Conservation (phyloP, 2,329 filamentous ascomycete species). For the Fusarium secorum region DNA sequence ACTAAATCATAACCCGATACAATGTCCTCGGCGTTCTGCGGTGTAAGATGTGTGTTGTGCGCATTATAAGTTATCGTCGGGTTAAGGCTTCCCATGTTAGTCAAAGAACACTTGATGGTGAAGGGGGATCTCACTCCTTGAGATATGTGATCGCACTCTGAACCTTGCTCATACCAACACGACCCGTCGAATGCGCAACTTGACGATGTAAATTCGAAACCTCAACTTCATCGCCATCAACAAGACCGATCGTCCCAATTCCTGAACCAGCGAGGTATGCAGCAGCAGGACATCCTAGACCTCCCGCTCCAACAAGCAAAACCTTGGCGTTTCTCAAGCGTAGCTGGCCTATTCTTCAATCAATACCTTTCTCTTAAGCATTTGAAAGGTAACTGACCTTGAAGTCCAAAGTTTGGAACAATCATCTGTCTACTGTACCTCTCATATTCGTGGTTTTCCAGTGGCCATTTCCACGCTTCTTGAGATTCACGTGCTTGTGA, state of each 20-base stretch:
- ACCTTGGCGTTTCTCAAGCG: slow-evolving; percentile 74
- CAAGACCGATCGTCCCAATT: slow-evolving; percentile 80
- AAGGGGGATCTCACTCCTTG: slow-evolving; percentile 54
- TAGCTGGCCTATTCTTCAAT: slow-evolving; percentile 69
- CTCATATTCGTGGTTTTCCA: slow-evolving; percentile 77
- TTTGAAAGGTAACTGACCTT: slow-evolving; percentile 56
- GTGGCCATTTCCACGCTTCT: slow-evolving; percentile 67
- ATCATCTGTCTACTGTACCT: slow-evolving; percentile 93
- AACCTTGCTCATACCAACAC: slow-evolving; percentile 80
- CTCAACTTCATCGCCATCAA: slow-evolving; percentile 90
- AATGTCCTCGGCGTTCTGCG: slow-evolving; percentile 71
- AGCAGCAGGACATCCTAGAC: slow-evolving; percentile 89
- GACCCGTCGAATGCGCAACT: slow-evolving; percentile 76
- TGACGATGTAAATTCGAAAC: slow-evolving; percentile 92
- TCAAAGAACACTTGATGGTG: neutral
- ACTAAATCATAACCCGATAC: slow-evolving; percentile 80
- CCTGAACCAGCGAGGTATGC: slow-evolving; percentile 93
- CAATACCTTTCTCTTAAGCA: neutral
- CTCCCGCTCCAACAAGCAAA: slow-evolving; percentile 86
- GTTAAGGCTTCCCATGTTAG: slow-evolving; percentile 66
- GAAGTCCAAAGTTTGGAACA: slow-evolving; percentile 79
- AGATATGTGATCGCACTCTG: slow-evolving; percentile 74
- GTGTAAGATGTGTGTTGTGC: slow-evolving; percentile 70
- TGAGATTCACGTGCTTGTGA: slow-evolving; percentile 26
- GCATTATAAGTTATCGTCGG: slow-evolving; percentile 71